phyloP scores from a whole-genome alignment of 306 rosid species.

The Vicia sativa region DNA sequence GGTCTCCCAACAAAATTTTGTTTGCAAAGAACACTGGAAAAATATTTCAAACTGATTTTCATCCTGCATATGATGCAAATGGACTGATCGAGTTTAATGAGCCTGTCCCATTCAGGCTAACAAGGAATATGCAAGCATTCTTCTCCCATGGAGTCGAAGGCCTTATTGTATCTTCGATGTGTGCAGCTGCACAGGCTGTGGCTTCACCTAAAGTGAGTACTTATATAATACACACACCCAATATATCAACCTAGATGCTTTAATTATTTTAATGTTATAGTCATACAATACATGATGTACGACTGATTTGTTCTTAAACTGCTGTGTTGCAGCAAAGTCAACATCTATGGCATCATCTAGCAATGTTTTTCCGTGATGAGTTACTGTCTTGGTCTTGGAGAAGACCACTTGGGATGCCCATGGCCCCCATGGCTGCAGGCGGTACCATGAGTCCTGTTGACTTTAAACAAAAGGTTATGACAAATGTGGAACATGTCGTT shows the following conservation, averaged over 20 bases:
- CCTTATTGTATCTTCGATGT: slow-evolving; percentile 97
- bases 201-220: slow-evolving; percentile 81
- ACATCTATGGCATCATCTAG: slow-evolving; percentile 97
- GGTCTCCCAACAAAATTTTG: slow-evolving; percentile 96
- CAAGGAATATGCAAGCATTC: slow-evolving; percentile 96
- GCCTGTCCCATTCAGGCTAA: slow-evolving; percentile 96
- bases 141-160: slow-evolving; percentile 98
- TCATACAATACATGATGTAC: slow-evolving; percentile 17
- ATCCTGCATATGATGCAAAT: slow-evolving; percentile 92
- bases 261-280: slow-evolving; percentile 21
- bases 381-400: slow-evolving; percentile 99
- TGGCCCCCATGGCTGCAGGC: slow-evolving; percentile 78
- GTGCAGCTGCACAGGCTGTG: slow-evolving; percentile 97
- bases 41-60: slow-evolving; percentile 96
- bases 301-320: slow-evolving; percentile 37
- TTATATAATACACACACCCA: slow-evolving; percentile 29
- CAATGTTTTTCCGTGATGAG: slow-evolving; percentile 99
- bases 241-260: neutral
- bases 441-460: slow-evolving; percentile 77
- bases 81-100: slow-evolving; percentile 93
- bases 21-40: slow-evolving; percentile 98
- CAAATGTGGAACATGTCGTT: slow-evolving; percentile 85
- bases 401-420: slow-evolving; percentile 94
- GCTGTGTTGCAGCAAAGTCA: slow-evolving; percentile 83
- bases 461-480: slow-evolving; percentile 84